Evolutionary conservation across 2,329 filamentous ascomycete species (phyloP), one percentile per base, ranked within the genome.

Genomic region (Tothia fuscella): DNA sequence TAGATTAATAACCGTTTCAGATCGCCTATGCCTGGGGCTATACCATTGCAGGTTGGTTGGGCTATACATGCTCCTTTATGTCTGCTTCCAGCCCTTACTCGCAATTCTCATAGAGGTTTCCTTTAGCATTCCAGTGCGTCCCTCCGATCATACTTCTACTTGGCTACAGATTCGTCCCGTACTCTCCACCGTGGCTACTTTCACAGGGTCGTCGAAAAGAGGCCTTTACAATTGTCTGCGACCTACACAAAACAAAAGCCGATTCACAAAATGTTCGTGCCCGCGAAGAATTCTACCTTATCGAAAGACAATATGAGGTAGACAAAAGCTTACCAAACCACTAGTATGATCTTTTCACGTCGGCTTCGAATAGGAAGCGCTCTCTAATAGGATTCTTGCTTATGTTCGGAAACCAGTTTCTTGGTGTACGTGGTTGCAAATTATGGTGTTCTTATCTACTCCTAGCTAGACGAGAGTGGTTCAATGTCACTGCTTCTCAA

Each of bases 101-200:
- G 6, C 7, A 9, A 4, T 66, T 68, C 50, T 62, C 59, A 9
- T 68, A 65, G 66, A 55, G 65, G 13, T 67, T 68, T 43, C 65
- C 64, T 2, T 54, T 68, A 5, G 57, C 54, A 30, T 52, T 68
- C 26, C 63, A 66, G 36, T 58, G 57, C 24, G 41, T 68, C 5
- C 54, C 56, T 1, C 60, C 65, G 2, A 38, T 64, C 14, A 51
- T 66, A 10, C 50, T 70, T 20, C 54, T 67, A 2, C 9, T 56
- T 4, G 63, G 61, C 1, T 63, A 61, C 3, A 53, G 57, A 6
- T 66, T 60, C 58, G 55, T 69, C 4, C 65, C 66, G 10, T 54
- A 57, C 24, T 71, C 68, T 0, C 68, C 69, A 0, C 57, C 68
- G 6, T 72, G 69, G 69, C 53, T 71, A 10, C 56, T 71, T 29